Evolutionary conservation across 305 asterid genomes (phyloP), one percentile per base, ranked within the genome.

Genomic region (Lippia alba): DNA sequence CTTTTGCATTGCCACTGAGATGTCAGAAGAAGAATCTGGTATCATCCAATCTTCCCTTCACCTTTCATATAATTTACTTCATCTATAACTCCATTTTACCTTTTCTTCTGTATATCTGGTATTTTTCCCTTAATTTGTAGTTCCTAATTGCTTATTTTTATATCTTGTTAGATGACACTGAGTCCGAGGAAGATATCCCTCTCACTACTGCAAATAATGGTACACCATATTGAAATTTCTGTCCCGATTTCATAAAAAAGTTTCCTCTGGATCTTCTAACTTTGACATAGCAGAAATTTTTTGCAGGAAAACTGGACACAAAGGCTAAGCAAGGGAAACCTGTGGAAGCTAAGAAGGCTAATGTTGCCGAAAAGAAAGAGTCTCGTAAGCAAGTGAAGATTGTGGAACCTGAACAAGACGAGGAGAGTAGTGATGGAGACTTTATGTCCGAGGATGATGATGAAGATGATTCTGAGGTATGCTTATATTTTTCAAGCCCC

Each of bases 321-420:
- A 73, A 77, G 76, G 76, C 71, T 53, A 84, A 85, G 81, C 67
- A 67, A 61, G 89, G 63, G 72, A 86, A 86, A 72, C 83, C 90
- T 30, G 86, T 58, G 5, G 91, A 71, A 54, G 63, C 79, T 67
- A 84, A 54, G 63, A 88, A 84, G 71, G 70, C 80, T 51, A 80
- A 58, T 46, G 81, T 79, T 41, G 68, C 78, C 55, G 81, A 78
- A 70, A 75, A 62, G 5, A 87, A 88, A 79, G 86, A 76, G 32
- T 60, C 89, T 71, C 90, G 87, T 51, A 91, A 86, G 80, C 89
- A 79, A 61, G 95, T 85, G 83, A 86, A 81, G 79, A 88, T 85
- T 71, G 88, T 76, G 39, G 92, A 84, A 24, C 70, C 63, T 1
- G 82, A 78, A 45, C 84, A 78, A 20, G 87, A 81, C 34, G 89